Percentiles rank a stretch among this genome's conserved stretches.
phyloP scores from a whole-genome alignment of 805 yeast species.

The Candida bentonensis region DNA sequence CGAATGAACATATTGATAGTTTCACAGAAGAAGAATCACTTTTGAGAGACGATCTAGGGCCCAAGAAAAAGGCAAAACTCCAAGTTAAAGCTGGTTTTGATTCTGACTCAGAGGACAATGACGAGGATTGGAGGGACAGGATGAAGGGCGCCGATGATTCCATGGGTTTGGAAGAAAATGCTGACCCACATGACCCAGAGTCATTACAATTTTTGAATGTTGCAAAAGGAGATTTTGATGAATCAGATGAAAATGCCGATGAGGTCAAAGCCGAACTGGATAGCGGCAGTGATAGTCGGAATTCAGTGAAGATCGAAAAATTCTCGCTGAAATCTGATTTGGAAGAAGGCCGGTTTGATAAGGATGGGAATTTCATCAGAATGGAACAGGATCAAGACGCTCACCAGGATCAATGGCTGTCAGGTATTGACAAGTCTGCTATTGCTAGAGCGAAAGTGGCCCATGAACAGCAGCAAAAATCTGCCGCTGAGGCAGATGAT shows the following conservation, averaged over 20 bases:
- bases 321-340: slow-evolving; percentile 46
- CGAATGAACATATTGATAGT: background rate
- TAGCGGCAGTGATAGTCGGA: too few species aligned
- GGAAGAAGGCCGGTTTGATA: slow-evolving; percentile 46
- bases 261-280: too few species aligned
- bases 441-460: slow-evolving; percentile 26
- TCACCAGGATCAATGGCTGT: slow-evolving; percentile 28
- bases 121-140: background rate
- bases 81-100: background rate
- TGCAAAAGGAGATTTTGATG: too few species aligned
- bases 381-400: slow-evolving; percentile 24
- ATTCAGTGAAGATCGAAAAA: slow-evolving; percentile 45
- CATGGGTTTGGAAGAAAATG: background rate
- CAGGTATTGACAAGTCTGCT: slow-evolving; percentile 23
- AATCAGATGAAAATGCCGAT: too few species aligned
- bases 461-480: slow-evolving; percentile 15
- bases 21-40: background rate
- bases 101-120: background rate
- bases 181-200: too few species aligned
- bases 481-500: slow-evolving; percentile 4
- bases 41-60: background rate
- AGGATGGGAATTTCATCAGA: slow-evolving; percentile 42
- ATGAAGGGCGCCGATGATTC: background rate
- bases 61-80: background rate
- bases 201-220: too few species aligned